These are phyloP conservation scores for Ophiostoma fasciatum DNA, from an alignment of 2,329 filamentous ascomycete species.

Conservation along the genomic window DNA sequence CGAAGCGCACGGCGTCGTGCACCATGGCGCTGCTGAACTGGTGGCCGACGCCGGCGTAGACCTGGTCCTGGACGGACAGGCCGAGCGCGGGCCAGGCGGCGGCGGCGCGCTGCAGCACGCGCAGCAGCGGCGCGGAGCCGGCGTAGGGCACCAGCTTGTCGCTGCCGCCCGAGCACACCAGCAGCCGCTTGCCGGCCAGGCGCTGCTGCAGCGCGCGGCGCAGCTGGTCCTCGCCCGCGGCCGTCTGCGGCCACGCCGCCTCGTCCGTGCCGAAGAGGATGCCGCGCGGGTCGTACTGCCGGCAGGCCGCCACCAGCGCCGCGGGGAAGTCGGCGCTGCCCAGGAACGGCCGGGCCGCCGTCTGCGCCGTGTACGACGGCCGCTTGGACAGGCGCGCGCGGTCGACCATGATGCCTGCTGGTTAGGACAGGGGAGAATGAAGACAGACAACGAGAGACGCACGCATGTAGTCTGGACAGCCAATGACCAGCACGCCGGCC, in stretches of 20 bases:
- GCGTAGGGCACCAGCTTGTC: slow-evolving; percentile 62
- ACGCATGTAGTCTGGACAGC: slow-evolving; percentile 77
- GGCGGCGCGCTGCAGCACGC: slow-evolving; percentile 42
- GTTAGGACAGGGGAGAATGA: neutral
- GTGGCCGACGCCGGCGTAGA: slow-evolving; percentile 57
- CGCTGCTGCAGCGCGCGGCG: slow-evolving; percentile 29
- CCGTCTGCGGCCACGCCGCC: slow-evolving; percentile 17
- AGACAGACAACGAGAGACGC: slow-evolving; percentile 14
- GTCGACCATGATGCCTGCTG: slow-evolving; percentile 50
- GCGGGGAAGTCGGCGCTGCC: slow-evolving; percentile 66
- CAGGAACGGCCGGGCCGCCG: slow-evolving; percentile 50
- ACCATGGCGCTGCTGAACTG: slow-evolving; percentile 55
- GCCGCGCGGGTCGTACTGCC: slow-evolving; percentile 58
- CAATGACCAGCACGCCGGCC: slow-evolving; percentile 69
- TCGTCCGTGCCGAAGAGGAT: slow-evolving; percentile 46
- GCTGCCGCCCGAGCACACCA: slow-evolving; percentile 48
- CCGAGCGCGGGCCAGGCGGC: slow-evolving; percentile 36
- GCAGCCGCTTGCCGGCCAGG: slow-evolving; percentile 46
- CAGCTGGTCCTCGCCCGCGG: slow-evolving; percentile 24
- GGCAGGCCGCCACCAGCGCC: slow-evolving; percentile 47
- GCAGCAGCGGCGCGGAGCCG: slow-evolving; percentile 43
- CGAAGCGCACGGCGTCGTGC: slow-evolving; percentile 47
- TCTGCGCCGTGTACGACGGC: slow-evolving; percentile 37
- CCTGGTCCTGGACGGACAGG: slow-evolving; percentile 45
- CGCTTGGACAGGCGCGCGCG: slow-evolving; percentile 60